Conservation (phyloP, 108 stramenopile genomes). For the Nannochloropsis salina region DNA sequence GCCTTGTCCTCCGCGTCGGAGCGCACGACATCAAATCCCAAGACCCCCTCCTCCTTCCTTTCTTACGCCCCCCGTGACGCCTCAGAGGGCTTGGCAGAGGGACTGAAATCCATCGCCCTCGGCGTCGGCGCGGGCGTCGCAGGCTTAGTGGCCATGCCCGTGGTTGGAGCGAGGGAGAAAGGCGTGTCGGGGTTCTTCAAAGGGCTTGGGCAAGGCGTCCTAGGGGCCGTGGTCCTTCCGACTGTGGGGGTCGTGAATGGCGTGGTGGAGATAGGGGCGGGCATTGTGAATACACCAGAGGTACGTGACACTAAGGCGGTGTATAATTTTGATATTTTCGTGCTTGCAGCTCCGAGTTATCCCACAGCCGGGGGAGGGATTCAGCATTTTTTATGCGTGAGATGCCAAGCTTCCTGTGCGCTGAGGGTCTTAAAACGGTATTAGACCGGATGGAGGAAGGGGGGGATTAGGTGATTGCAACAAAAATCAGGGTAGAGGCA, state of each 20-base stretch:
- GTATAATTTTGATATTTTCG: too few relatives aligned
- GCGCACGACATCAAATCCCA: neutral
- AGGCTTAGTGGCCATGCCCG: slow-evolving; percentile 27
- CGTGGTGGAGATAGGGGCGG: slow-evolving; percentile 32
- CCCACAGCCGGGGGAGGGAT: too few relatives aligned
- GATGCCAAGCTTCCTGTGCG: too few relatives aligned
- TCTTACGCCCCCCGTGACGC: slow-evolving; percentile 24
- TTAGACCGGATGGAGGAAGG: neutral
- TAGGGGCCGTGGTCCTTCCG: slow-evolving; percentile 42
- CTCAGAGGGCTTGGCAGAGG: slow-evolving; percentile 26
- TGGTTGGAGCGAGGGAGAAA: slow-evolving; percentile 24
- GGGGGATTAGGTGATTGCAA: neutral
- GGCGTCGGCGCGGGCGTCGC: slow-evolving; percentile 27
- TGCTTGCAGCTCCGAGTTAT: too few relatives aligned
- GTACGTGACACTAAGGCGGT: neutral
- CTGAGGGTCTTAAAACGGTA: neutral
- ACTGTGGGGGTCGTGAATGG: slow-evolving; percentile 33
- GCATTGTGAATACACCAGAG: slow-evolving; percentile 32
- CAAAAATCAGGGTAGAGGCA: too few relatives aligned
- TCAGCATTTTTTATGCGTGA: too few relatives aligned
- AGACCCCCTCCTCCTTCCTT: slow-evolving; percentile 18
- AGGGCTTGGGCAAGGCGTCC: slow-evolving; percentile 34
- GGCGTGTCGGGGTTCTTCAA: slow-evolving; percentile 32
- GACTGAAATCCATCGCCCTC: slow-evolving; percentile 29
- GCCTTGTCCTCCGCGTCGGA: neutral